Evolutionary conservation across 225 moss, liverwort and hornwort species (phyloP).

Genomic region (Lunularia cruciata): DNA sequence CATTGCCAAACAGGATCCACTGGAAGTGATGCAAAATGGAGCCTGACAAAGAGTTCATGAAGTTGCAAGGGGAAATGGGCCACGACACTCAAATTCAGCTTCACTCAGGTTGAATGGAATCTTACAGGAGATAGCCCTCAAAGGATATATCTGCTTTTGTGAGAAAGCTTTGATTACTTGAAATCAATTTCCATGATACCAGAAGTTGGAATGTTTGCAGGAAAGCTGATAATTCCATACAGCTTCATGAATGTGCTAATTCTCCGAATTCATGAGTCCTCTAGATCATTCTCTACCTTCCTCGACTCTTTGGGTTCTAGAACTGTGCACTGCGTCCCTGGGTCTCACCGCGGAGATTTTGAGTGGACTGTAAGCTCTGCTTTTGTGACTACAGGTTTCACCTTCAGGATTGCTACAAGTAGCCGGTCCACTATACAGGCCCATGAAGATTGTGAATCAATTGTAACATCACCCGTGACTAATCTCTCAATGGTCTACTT

Average conservation of each 20-base stretch:
- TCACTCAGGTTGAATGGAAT: too few species aligned
- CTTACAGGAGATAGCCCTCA: too few species aligned
- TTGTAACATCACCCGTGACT: too few species aligned
- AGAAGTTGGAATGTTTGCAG: too few species aligned
- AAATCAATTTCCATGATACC: too few species aligned
- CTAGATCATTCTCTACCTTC: not conserved
- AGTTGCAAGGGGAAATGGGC: too few species aligned
- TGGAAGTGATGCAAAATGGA: too few species aligned
- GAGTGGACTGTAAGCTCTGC: not conserved
- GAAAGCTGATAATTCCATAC: not conserved
- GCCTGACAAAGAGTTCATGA: too few species aligned
- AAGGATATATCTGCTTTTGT: too few species aligned
- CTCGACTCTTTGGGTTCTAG: constrained; percentile 6
- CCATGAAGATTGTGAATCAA: not conserved
- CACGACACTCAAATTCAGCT: too few species aligned
- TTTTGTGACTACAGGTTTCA: constrained; percentile 3
- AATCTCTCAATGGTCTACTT: constrained; percentile 8
- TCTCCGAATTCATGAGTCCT: not conserved
- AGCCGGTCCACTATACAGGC: not conserved
- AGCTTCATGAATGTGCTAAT: constrained; percentile 6
- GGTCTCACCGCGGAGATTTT: not conserved
- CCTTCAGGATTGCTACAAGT: not conserved
- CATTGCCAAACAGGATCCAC: too few species aligned
- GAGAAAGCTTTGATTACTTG: too few species aligned
- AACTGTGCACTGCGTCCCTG: not conserved